Evolutionary conservation across 371 early-diverging fungal genomes (phyloP).

Genomic region (Lichtheimia hyalospora): DNA sequence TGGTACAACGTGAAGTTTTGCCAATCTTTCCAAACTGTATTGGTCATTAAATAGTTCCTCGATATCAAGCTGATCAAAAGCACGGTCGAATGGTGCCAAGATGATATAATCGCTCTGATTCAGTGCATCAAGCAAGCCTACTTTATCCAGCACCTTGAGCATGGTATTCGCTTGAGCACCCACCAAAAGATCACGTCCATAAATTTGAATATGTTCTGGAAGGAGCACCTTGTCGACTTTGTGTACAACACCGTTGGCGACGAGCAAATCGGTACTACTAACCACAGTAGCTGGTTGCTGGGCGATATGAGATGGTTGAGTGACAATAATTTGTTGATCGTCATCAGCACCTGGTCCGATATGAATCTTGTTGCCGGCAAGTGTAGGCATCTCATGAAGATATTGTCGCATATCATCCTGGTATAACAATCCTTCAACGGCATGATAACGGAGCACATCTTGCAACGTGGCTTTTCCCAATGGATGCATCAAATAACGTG

Average conservation of each 20-base stretch:
- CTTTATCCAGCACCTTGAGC: conserved; percentile 37
- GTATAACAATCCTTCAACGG: not conserved
- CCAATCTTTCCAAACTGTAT: not conserved
- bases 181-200: conserved; percentile 47
- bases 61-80: conserved; percentile 34
- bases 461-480: conserved; percentile 32
- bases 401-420: not conserved
- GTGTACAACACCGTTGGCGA: conserved; percentile 60
- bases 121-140: conserved; percentile 20
- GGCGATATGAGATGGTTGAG: not conserved
- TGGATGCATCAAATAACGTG: conserved; percentile 45
- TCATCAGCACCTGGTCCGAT: not conserved
- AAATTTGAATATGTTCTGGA: conserved; percentile 43
- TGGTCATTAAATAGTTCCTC: not conserved
- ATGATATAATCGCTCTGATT: conserved; percentile 41
- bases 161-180: conserved; percentile 47
- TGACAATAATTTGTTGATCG: not conserved
- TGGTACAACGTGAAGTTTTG: not conserved
- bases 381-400: not conserved
- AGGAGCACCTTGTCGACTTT: conserved; percentile 49
- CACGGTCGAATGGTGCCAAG: conserved; percentile 57
- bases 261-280: conserved; percentile 30
- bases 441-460: conserved; percentile 44
- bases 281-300: not conserved
- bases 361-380: not conserved